These are phyloP conservation scores for Coniochaeta ligniaria DNA, from an alignment of 2,329 filamentous ascomycete genomes.

Conservation along the genomic window DNA sequence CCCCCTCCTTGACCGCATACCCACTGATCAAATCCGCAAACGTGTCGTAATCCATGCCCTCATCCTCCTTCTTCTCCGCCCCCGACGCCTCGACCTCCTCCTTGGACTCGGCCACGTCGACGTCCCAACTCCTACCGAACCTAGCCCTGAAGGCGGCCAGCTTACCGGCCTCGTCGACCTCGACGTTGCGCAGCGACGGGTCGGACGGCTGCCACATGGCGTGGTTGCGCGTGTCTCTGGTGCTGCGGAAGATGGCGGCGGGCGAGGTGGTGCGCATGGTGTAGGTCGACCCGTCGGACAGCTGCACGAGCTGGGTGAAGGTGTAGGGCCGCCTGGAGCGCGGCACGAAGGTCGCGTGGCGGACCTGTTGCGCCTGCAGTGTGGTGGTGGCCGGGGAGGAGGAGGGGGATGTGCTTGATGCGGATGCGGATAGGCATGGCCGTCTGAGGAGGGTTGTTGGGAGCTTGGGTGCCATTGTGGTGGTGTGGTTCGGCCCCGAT, in stretches of 20 bases:
- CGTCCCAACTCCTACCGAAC: constrained; percentile 82
- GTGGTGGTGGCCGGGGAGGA: not conserved
- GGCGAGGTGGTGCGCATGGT: constrained; percentile 73
- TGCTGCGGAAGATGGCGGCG: constrained; percentile 46
- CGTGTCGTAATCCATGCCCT: constrained; percentile 21
- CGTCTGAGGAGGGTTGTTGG: constrained; percentile 21
- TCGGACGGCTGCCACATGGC: constrained; percentile 85
- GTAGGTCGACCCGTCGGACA: constrained; percentile 85
- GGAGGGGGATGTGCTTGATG: constrained; percentile 13
- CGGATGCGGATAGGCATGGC: constrained; percentile 14
- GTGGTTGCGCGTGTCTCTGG: constrained; percentile 85
- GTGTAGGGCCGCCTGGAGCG: constrained; percentile 91
- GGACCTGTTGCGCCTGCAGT: constrained; percentile 37
- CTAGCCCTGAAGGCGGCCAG: constrained; percentile 77
- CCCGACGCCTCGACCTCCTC: constrained; percentile 22
- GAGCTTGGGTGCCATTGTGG: constrained; percentile 24
- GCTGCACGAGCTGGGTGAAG: constrained; percentile 93
- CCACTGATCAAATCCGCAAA: constrained; percentile 45
- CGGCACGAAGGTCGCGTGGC: constrained; percentile 76
- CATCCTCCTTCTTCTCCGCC: constrained; percentile 18
- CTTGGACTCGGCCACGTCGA: constrained; percentile 24
- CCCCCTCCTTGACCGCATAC: constrained; percentile 35
- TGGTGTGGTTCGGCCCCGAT: not conserved
- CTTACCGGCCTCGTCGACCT: constrained; percentile 90
- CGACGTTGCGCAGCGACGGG: constrained; percentile 75